Conservation (phyloP, 1,284 basidiomycete genomes). For the Leccinum subrobustum region DNA sequence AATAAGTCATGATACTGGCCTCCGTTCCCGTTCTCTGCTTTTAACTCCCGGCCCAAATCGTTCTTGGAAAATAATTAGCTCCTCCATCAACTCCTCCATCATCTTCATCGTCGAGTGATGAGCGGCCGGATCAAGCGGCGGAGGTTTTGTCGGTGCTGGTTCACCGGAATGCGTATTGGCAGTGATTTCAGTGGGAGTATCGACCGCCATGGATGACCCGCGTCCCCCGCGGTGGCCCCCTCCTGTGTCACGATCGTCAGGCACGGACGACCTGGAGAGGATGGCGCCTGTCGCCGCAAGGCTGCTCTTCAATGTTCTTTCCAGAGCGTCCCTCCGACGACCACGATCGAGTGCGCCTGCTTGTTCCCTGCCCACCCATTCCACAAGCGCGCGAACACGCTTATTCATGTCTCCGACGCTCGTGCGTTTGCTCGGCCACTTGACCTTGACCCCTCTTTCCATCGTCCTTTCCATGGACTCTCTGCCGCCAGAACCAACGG, state of each 20-base stretch:
- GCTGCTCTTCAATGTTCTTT: conserved; percentile 48
- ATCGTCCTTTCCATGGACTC: conserved; percentile 55
- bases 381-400: conserved; percentile 86
- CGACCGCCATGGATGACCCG: conserved; percentile 30
- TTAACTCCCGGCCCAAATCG: conserved; percentile 67
- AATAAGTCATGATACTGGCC: conserved; percentile 38
- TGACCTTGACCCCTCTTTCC: conserved; percentile 89
- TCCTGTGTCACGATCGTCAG: conserved; percentile 18
- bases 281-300: conserved; percentile 8
- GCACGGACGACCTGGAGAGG: conserved; percentile 8
- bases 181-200: conserved; percentile 9
- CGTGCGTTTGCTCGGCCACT: conserved; percentile 92
- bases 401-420: conserved; percentile 98
- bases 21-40: conserved; percentile 54
- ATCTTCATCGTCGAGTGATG: conserved; percentile 61
- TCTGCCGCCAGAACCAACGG: conserved; percentile 40
- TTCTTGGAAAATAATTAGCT: conserved; percentile 85
- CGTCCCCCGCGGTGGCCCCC: conserved; percentile 12
- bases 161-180: conserved; percentile 9
- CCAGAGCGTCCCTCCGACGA: conserved; percentile 66
- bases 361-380: conserved; percentile 89
- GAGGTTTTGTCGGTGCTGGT: conserved; percentile 7
- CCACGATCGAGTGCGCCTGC: conserved; percentile 71
- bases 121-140: conserved; percentile 6
- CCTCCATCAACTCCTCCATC: conserved; percentile 88